Percentiles rank a stretch among this genome's conserved stretches.
Evolutionary conservation across 257 asterid species (phyloP).

Genomic region (Avicennia marina): DNA sequence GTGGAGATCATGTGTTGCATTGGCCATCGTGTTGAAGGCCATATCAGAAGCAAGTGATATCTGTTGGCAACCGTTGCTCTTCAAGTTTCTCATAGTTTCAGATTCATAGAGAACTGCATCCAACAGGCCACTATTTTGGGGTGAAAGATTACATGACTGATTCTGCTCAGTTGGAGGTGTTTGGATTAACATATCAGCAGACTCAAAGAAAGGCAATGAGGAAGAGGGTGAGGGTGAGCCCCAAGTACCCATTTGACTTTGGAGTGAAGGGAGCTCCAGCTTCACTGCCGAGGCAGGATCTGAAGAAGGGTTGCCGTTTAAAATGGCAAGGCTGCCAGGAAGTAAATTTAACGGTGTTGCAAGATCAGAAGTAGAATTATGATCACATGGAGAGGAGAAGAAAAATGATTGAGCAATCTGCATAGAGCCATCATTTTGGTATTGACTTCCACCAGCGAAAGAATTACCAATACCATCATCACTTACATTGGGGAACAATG

Average conservation of each 20-base stretch:
- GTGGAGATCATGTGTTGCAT: constrained; percentile 19
- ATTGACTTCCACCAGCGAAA: constrained; percentile 23
- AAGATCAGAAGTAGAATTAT: constrained; percentile 20
- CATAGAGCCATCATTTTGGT: constrained; percentile 26
- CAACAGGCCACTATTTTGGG: constrained; percentile 46
- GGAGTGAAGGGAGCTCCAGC: constrained; percentile 85
- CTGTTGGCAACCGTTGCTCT: constrained; percentile 17
- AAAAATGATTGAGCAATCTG: constrained; percentile 27
- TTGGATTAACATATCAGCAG: constrained; percentile 36
- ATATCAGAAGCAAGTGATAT: constrained; percentile 12
- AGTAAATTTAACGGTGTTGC: constrained; percentile 21
- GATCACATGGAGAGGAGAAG: constrained; percentile 28
- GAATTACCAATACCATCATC: constrained; percentile 16
- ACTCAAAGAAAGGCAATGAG: constrained; percentile 41
- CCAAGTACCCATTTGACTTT: constrained; percentile 41
- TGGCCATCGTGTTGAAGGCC: constrained; percentile 18
- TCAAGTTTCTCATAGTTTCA: constrained; percentile 29
- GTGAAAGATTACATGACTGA: constrained; percentile 31
- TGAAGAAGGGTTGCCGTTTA: constrained; percentile 41
- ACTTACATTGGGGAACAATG: constrained; percentile 18
- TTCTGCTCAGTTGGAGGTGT: constrained; percentile 34
- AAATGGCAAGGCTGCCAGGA: constrained; percentile 38
- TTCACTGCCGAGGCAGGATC: constrained; percentile 43
- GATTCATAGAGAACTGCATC: constrained; percentile 50
- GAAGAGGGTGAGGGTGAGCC: constrained; percentile 46